Percentiles rank a stretch among this genome's conserved stretches.
Conservation (phyloP, 352 stramenopile genomes). For the Globisporangium paroecandrum region DNA sequence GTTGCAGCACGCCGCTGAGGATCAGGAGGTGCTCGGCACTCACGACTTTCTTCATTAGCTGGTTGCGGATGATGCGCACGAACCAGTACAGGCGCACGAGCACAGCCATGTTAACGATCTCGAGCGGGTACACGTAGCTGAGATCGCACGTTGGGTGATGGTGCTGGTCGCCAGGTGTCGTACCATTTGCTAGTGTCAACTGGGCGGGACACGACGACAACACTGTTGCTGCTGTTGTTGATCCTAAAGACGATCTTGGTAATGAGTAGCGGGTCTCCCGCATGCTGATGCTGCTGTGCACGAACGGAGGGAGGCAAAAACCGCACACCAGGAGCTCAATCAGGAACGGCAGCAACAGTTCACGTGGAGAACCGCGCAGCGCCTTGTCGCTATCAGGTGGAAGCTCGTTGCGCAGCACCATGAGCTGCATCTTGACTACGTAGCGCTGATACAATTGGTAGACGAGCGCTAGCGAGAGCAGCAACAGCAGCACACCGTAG, state of each 20-base stretch:
- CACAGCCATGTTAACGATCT: conserved; percentile 62
- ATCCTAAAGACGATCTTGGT: conserved; percentile 9
- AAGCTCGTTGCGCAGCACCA: conserved; percentile 49
- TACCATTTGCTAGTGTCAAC: conserved; percentile 12
- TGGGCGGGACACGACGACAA: conserved; percentile 20
- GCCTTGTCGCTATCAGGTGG: conserved; percentile 18
- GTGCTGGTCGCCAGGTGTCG: neutral
- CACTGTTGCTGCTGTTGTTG: neutral
- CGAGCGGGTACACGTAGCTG: conserved; percentile 49
- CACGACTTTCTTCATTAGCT: conserved; percentile 37
- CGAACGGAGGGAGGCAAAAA: conserved; percentile 43
- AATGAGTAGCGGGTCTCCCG: conserved; percentile 46
- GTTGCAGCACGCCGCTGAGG: conserved; percentile 22
- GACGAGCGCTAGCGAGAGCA: conserved; percentile 41
- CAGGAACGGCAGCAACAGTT: conserved; percentile 42
- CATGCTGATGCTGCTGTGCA: conserved; percentile 41
- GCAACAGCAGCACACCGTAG: conserved; percentile 35
- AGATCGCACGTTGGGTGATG: conserved; percentile 30
- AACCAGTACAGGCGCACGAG: conserved; percentile 62
- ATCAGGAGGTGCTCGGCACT: conserved; percentile 27
- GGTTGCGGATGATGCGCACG: conserved; percentile 49
- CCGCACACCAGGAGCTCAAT: conserved; percentile 39
- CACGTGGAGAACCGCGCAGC: conserved; percentile 19
- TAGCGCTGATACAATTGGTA: conserved; percentile 49
- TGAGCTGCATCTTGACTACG: conserved; percentile 47